Conservation (phyloP, 2,329 filamentous ascomycete genomes). For the Trichoderma arundinaceum region DNA sequence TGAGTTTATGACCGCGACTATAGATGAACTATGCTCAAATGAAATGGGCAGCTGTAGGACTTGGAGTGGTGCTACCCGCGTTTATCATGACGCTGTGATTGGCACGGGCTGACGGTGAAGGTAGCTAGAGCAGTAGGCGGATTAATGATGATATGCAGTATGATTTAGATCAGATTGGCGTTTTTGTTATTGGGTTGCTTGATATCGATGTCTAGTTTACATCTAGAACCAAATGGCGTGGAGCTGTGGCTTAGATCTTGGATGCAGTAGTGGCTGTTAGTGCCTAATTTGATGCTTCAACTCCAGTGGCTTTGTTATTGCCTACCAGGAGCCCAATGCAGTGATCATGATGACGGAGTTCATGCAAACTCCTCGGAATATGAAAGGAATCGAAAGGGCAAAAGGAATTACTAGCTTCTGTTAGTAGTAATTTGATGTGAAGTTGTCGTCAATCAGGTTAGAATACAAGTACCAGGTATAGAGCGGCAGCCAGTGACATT, state of each 20-base stretch:
- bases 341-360: not conserved
- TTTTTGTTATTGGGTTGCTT: not conserved
- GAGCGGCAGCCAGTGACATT: not conserved
- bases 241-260: too few relatives aligned
- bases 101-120: not conserved
- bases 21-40: slow-evolving; percentile 14
- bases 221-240: too few relatives aligned
- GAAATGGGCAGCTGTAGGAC: slow-evolving; percentile 21
- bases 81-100: slow-evolving; percentile 14
- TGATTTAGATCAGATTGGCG: not conserved
- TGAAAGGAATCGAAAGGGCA: not conserved
- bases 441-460: not conserved
- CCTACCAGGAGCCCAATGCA: not conserved
- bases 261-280: not conserved
- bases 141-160: not conserved
- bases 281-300: not conserved
- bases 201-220: not conserved
- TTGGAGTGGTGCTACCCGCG: slow-evolving; percentile 9
- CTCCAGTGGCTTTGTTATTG: not conserved
- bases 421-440: not conserved
- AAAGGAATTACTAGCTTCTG: not conserved
- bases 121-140: not conserved
- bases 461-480: too few relatives aligned
- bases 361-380: not conserved
- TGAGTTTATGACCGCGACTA: not conserved